Percentiles rank a stretch among this genome's conserved stretches.
These are phyloP conservation scores for Polytrichum commune DNA, from an alignment of 225 moss, liverwort and hornwort species.

Conservation along the genomic window DNA sequence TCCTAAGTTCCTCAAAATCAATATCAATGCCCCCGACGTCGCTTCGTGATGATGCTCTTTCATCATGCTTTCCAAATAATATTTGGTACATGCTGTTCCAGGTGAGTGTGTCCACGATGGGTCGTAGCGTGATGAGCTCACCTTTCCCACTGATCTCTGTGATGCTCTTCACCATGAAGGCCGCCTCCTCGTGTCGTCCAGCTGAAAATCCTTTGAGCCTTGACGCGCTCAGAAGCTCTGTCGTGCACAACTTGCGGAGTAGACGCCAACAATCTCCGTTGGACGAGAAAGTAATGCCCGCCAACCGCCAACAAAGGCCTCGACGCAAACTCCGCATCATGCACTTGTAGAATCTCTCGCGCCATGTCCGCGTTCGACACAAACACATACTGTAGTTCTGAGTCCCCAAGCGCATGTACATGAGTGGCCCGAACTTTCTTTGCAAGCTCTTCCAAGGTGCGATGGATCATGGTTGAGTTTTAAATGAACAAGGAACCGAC, in stretches of 20 bases:
- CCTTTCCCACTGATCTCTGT: conserved; percentile 2
- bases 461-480: conserved; percentile 34
- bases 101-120: conserved; percentile 49
- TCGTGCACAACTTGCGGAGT: conserved; percentile 53
- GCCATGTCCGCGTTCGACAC: conserved; percentile 36
- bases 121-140: conserved; percentile 37
- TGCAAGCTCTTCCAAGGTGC: conserved; percentile 23
- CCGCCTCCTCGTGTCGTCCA: conserved; percentile 50
- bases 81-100: conserved; percentile 57
- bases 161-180: conserved; percentile 8
- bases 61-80: conserved; percentile 56
- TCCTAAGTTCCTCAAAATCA: neutral
- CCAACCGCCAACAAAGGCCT: conserved; percentile 61
- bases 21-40: neutral
- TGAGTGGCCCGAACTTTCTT: conserved; percentile 38
- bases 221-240: conserved; percentile 49
- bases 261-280: conserved; percentile 46
- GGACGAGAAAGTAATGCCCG: conserved; percentile 66
- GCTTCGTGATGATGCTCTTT: conserved; percentile 12
- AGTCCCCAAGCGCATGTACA: conserved; percentile 51
- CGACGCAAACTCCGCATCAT: conserved; percentile 49
- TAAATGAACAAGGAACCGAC: conserved; percentile 37
- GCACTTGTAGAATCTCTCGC: conserved; percentile 22
- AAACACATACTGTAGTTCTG: conserved; percentile 30
- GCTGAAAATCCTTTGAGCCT: conserved; percentile 38